Evolutionary conservation across 2,329 filamentous ascomycete genomes (phyloP), one percentile per base, ranked within the genome.

Genomic region (Blastomyces gilchristii): DNA sequence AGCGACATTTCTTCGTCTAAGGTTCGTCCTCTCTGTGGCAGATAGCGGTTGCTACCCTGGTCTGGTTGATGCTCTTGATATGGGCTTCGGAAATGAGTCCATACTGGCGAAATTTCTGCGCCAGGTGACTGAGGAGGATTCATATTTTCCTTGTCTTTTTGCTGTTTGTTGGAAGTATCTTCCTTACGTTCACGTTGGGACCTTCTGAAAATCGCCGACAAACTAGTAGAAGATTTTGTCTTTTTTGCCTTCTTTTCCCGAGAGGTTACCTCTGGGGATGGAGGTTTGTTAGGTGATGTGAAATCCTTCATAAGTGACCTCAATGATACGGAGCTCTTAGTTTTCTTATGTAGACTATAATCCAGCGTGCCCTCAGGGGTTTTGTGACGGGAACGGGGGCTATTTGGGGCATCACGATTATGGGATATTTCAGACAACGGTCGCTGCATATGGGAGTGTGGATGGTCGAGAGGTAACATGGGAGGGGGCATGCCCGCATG

Each of bases 81-180:
- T 22, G 74, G 73, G 4, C 77, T 76, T 63, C 81, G 77, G 72
- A 93, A 94, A 70, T 94, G 87, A 16, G 89, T 85, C 80, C 90
- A 96, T 63, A 93, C 91, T 31, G 92, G 91, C 1, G 88, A 85
- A 22, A 83, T 80, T 11, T 76, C 70, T 59, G 78, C 76, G 50
- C 78, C 76, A 18, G 74, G 72, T 8, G 75, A 70, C 14, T 79
- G 76, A 0, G 80, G 78, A 3, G 89, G 90, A 41, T 83, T 87
- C 62, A 82, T 83, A 73, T 96, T 96, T 75, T 96, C 91, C 76
- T 96, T 96, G 73, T 93, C 87, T 69, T 84, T 87, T 37, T 74
- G 75, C 50, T 77, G 74, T 49, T 25, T 79, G 28, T 25, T 79
- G 31, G 79, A 75, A 61, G 81, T 79, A 7, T 85, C 82, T 14